Percentiles rank a stretch among this genome's conserved stretches.
These are phyloP conservation scores for Cynanchum wilfordii DNA, from an alignment of 257 asterid genomes.

Conservation along the genomic window DNA sequence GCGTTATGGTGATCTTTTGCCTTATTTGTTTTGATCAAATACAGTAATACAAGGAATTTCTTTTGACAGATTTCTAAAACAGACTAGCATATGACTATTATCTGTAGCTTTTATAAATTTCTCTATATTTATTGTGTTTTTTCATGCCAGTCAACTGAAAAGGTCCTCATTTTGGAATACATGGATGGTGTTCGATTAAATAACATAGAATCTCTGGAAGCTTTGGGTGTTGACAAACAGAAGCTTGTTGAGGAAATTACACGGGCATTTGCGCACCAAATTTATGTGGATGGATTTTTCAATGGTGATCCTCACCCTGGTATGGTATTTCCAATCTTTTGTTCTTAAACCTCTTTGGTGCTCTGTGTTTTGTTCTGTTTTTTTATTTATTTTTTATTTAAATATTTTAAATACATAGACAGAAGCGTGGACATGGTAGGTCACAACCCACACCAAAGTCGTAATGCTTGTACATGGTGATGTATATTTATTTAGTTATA, in stretches of 20 bases:
- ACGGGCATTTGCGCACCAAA: slow-evolving; percentile 98
- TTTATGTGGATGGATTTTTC: slow-evolving; percentile 93
- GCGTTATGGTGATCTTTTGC: too few species aligned
- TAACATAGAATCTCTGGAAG: slow-evolving; percentile 66
- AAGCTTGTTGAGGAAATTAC: slow-evolving; percentile 94
- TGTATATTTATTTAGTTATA: too few species aligned
- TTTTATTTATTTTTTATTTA: not conserved
- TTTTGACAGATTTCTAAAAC: not conserved
- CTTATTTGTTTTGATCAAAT: not conserved
- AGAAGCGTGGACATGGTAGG: not conserved
- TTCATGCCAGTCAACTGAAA: slow-evolving; percentile 75
- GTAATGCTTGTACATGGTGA: too few species aligned
- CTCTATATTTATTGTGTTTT: not conserved
- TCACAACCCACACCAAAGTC: not conserved
- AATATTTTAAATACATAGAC: not conserved
- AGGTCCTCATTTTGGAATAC: slow-evolving; percentile 80
- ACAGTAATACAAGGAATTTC: not conserved
- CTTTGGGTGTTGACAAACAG: slow-evolving; percentile 83
- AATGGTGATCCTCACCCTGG: slow-evolving; percentile 99
- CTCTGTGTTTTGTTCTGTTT: not conserved
- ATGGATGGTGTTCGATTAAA: slow-evolving; percentile 95
- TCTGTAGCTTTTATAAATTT: not conserved
- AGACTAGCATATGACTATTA: not conserved
- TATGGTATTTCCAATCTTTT: slow-evolving; percentile 21
- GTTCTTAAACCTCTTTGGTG: not conserved